Evolutionary conservation across 2,329 filamentous ascomycete species (phyloP), one percentile per base, ranked within the genome.

Genomic region (Monilinia fructicola): DNA sequence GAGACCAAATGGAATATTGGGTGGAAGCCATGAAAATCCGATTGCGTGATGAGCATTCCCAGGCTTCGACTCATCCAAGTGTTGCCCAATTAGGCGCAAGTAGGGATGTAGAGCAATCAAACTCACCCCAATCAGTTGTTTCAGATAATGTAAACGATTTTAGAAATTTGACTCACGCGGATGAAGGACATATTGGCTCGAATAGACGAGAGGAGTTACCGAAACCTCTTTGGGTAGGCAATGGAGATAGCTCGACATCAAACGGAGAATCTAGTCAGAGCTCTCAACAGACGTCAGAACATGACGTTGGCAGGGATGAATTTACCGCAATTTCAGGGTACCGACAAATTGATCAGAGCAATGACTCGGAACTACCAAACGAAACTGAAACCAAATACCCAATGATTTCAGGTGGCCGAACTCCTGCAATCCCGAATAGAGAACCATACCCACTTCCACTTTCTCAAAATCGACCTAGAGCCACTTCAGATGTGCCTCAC

Each of bases 1-100:
- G 84, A 65, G 84, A 86, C 14, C 83, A 84, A 60, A 80, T 91
- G 44, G 79, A 80, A 14, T 85, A 86, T 74, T 86, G 87, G 80
- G 81, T 89, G 14, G 80, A 82, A 42, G 78, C 85, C 40, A 61
- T 66, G 64, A 62, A 53, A 21, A 18, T 48, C 7, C 53, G n/a
- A 7, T n/a, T 65, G 31, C 53, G 21, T 11, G n/a, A 58, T 58
- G 52, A 4, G 21, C 23, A 56, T 38, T 21, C 3, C n/a, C 40
- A 16, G 38, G 21, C 21, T 21, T 12, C 11, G 12, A 38, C 12
- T 6, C 28, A 23, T 18, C 5, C 23, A 9, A 11, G 21, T 7
- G 1, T 28, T 9, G 16, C 40, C 9, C n/a, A 46, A 35, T n/a
- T 26, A 26, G 16, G 26, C 9, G 18, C 16, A 31, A 52, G 9